A percentile compares a stretch with the other conserved stretches of the same genome.
Conservation (phyloP, 2,329 filamentous ascomycete genomes). For the Dothideomycetes sp. region DNA sequence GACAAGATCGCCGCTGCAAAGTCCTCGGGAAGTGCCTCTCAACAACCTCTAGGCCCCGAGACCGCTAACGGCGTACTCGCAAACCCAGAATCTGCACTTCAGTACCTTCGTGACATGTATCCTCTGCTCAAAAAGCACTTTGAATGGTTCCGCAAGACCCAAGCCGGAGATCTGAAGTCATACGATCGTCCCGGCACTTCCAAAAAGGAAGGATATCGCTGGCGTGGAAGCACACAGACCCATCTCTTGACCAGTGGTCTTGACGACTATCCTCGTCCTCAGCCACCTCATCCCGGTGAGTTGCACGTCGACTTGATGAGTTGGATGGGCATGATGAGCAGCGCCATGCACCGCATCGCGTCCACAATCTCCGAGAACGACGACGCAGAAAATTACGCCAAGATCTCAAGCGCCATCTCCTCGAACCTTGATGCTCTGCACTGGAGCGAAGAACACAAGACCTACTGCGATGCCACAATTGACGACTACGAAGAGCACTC, state of each 20-base stretch:
- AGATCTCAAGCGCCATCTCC: slow-evolving; percentile 66
- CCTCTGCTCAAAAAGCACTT: slow-evolving; percentile 83
- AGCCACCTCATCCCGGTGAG: slow-evolving; percentile 91
- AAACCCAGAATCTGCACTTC: slow-evolving; percentile 56
- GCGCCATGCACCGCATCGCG: slow-evolving; percentile 73
- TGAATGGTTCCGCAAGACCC: slow-evolving; percentile 89
- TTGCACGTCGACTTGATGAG: slow-evolving; percentile 89
- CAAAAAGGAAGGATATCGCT: slow-evolving; percentile 85
- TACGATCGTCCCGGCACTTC: slow-evolving; percentile 88
- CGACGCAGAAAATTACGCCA: slow-evolving; percentile 63
- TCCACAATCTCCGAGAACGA: slow-evolving; percentile 64
- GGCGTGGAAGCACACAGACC: slow-evolving; percentile 77
- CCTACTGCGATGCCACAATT: slow-evolving; percentile 90
- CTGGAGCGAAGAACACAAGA: slow-evolving; percentile 72
- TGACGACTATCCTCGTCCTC: slow-evolving; percentile 89
- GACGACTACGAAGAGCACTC: slow-evolving; percentile 88
- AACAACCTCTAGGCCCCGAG: slow-evolving; percentile 25
- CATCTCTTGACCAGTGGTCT: slow-evolving; percentile 90
- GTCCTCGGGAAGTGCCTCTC: slow-evolving; percentile 18
- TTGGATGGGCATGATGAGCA: slow-evolving; percentile 96
- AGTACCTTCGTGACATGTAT: slow-evolving; percentile 69
- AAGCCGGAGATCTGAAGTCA: slow-evolving; percentile 77
- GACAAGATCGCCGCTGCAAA: slow-evolving; percentile 44
- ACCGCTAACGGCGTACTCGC: slow-evolving; percentile 47
- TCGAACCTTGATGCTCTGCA: slow-evolving; percentile 88